Conservation (phyloP, 2,329 filamentous ascomycete genomes). For the Alternaria infectoria region DNA sequence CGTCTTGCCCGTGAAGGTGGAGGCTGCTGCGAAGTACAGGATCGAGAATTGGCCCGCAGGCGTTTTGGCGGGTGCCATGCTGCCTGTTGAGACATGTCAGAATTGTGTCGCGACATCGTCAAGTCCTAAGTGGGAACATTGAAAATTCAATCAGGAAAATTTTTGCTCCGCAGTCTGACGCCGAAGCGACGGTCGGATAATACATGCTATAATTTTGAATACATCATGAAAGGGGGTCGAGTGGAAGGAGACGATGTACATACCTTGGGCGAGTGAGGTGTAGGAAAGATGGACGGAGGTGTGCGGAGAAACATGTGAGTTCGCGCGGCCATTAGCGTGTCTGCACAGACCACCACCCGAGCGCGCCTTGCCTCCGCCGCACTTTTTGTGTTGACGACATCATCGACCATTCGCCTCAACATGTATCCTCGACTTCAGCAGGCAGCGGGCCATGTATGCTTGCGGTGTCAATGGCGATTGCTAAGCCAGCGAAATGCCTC, state of each 20-base stretch:
- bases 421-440: conserved; percentile 27
- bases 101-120: neutral
- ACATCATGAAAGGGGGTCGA: conserved; percentile 39
- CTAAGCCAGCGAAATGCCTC: conserved; percentile 4
- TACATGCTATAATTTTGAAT: conserved; percentile 56
- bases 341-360: conserved; percentile 17
- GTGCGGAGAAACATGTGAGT: conserved; percentile 25
- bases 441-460: conserved; percentile 25
- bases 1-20: conserved; percentile 72
- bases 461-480: conserved; percentile 35
- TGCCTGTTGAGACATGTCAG: conserved; percentile 25
- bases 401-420: neutral
- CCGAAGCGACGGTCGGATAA: conserved; percentile 52
- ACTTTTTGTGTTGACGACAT: conserved; percentile 15
- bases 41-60: conserved; percentile 74
- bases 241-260: conserved; percentile 9
- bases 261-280: conserved; percentile 24
- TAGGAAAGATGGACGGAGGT: conserved; percentile 12
- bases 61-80: conserved; percentile 54
- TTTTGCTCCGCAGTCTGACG: conserved; percentile 40
- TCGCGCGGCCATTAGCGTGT: conserved; percentile 18
- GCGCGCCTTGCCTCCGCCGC: conserved; percentile 20
- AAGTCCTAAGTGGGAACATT: neutral
- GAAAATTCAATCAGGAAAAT: conserved; percentile 39
- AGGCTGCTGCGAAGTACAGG: conserved; percentile 81